Evolutionary conservation across 495 filamentous ascomycete genomes (phyloP).

Genomic region (Podospora comata): DNA sequence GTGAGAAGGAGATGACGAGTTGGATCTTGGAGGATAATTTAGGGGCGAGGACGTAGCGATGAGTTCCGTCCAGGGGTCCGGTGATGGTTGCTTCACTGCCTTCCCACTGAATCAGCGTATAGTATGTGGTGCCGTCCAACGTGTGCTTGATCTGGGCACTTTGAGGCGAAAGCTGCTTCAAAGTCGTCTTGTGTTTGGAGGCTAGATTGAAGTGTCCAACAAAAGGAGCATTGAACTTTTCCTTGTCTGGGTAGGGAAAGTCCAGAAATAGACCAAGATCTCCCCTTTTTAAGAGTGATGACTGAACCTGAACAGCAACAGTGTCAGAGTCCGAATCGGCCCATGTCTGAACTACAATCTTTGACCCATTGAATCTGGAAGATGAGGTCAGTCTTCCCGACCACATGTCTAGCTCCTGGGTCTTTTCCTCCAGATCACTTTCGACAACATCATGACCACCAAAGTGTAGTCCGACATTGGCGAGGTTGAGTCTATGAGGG

Average conservation of each 20-base stretch:
- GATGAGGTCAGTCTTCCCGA: slow-evolving; percentile 45
- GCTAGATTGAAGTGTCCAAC: slow-evolving; percentile 49
- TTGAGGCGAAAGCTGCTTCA: slow-evolving; percentile 25
- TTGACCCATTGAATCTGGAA: slow-evolving; percentile 41
- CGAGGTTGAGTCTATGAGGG: slow-evolving; percentile 51
- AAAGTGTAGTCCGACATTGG: slow-evolving; percentile 47
- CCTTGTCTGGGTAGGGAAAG: slow-evolving; percentile 46
- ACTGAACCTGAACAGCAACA: slow-evolving; percentile 44
- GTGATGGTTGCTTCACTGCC: slow-evolving; percentile 32
- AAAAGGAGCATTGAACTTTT: slow-evolving; percentile 49
- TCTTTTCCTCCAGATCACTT: slow-evolving; percentile 36
- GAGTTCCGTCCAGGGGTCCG: slow-evolving; percentile 34
- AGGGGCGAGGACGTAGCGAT: slow-evolving; percentile 44
- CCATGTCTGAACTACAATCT: slow-evolving; percentile 44
- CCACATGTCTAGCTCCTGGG: slow-evolving; percentile 50
- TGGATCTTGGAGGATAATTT: slow-evolving; percentile 20
- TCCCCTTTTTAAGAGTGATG: slow-evolving; percentile 35
- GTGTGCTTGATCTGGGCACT: slow-evolving; percentile 45
- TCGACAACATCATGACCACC: slow-evolving; percentile 39
- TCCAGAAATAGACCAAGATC: slow-evolving; percentile 49
- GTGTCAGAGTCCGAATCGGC: slow-evolving; percentile 48
- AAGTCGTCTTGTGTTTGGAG: slow-evolving; percentile 40
- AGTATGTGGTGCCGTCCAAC: slow-evolving; percentile 46
- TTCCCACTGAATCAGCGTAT: slow-evolving; percentile 40
- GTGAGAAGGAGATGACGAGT: slow-evolving; percentile 38